Percentiles rank a stretch among this genome's conserved stretches.
phyloP scores from a whole-genome alignment of 2,329 filamentous ascomycete species.

The Bertia moriformis region DNA sequence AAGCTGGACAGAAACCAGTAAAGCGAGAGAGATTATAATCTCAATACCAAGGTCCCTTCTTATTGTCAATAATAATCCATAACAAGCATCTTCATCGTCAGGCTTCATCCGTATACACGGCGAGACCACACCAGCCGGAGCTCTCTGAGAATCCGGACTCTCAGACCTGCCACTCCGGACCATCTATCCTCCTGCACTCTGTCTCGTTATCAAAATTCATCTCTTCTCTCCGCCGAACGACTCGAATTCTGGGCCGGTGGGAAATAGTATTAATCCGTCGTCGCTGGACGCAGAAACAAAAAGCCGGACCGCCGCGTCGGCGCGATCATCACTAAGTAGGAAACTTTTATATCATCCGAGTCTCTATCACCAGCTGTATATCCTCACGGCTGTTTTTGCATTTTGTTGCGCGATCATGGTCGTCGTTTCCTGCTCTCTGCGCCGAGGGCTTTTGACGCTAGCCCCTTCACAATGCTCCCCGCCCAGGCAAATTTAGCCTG shows the following conservation, averaged over 20 bases:
- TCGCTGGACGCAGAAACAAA: slow-evolving; percentile 22
- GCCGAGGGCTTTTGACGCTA: slow-evolving; percentile 15
- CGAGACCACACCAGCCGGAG: too few relatives aligned
- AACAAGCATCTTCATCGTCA: too few relatives aligned
- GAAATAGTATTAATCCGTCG: slow-evolving; percentile 24
- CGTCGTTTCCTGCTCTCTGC: slow-evolving; percentile 13
- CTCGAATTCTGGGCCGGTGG: slow-evolving; percentile 5
- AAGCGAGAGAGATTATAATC: too few relatives aligned
- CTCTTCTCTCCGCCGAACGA: too few relatives aligned
- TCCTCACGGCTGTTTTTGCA: slow-evolving; percentile 3
- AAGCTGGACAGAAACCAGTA: too few relatives aligned
- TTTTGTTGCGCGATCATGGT: slow-evolving; percentile 12
- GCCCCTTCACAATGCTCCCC: slow-evolving; percentile 15
- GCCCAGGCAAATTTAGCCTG: slow-evolving; percentile 18
- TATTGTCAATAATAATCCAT: too few relatives aligned
- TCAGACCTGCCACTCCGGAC: too few relatives aligned
- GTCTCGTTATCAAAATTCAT: too few relatives aligned
- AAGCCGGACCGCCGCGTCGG: slow-evolving; percentile 18
- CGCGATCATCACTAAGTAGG: slow-evolving; percentile 13
- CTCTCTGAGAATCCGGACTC: too few relatives aligned
- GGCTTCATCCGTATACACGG: too few relatives aligned
- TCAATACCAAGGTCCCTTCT: too few relatives aligned
- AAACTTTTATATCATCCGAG: slow-evolving; percentile 11
- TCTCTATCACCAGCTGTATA: background rate
- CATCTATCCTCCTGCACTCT: too few relatives aligned